A percentile compares a stretch with the other conserved stretches of the same genome.
Conservation (phyloP, 352 stramenopile species). For the Globisporangium cystogenes region DNA sequence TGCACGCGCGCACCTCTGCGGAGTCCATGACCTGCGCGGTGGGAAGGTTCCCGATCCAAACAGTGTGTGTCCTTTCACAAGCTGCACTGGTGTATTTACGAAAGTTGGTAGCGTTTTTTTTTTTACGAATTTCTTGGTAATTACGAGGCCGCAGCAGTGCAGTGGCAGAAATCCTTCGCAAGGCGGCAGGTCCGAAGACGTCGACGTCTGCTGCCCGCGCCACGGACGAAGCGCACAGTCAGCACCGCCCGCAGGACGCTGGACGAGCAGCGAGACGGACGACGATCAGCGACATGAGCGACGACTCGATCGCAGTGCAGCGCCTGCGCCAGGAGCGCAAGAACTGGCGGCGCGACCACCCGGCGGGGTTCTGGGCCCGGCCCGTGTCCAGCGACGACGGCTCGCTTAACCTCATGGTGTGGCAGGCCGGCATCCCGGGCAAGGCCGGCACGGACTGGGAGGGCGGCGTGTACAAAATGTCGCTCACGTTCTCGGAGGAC, state of each 20-base stretch:
- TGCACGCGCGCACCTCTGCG: conserved; percentile 21
- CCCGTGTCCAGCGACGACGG: conserved; percentile 91
- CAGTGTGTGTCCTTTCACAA: too few relatives aligned
- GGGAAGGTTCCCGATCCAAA: background rate
- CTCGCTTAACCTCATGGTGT: conserved; percentile 96
- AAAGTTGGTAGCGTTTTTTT: too few relatives aligned
- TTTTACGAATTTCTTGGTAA: background rate
- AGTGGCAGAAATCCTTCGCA: background rate
- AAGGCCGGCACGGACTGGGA: conserved; percentile 97
- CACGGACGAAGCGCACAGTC: too few relatives aligned
- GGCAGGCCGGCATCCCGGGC: conserved; percentile 95
- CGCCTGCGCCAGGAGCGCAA: conserved; percentile 92
- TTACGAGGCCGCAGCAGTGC: background rate
- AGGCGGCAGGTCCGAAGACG: too few relatives aligned
- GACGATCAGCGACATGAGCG: conserved; percentile 38
- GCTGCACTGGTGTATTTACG: too few relatives aligned
- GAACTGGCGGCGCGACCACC: conserved; percentile 94
- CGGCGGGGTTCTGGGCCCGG: conserved; percentile 96
- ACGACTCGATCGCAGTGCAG: conserved; percentile 88
- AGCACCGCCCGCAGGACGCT: too few relatives aligned
- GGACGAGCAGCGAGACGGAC: too few relatives aligned
- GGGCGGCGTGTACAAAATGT: conserved; percentile 96
- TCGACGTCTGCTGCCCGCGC: too few relatives aligned
- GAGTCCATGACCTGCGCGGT: conserved; percentile 35
- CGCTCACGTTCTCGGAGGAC: conserved; percentile 96